These are phyloP conservation scores for Nitzschia sp. DNA, from an alignment of 108 stramenopile species.

Conservation along the genomic window DNA sequence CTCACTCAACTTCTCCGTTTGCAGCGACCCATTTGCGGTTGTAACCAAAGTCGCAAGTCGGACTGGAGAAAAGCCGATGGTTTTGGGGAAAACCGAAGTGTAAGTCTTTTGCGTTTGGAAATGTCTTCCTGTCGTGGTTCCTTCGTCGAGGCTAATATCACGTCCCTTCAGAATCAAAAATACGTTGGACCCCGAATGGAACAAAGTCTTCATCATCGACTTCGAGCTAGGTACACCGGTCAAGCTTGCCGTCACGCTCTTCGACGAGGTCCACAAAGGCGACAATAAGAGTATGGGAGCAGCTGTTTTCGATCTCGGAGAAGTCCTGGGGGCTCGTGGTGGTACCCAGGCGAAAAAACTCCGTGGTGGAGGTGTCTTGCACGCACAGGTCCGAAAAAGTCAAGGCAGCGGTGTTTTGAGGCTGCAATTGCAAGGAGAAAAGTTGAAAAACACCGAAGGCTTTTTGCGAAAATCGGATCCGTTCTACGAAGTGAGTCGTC, in stretches of 20 bases:
- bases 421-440: slow-evolving; percentile 52
- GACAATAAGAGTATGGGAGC: slow-evolving; percentile 65
- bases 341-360: slow-evolving; percentile 64
- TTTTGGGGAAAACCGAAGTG: slow-evolving; percentile 77
- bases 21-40: slow-evolving; percentile 71
- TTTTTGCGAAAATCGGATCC: slow-evolving; percentile 80
- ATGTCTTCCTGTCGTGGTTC: not conserved
- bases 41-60: slow-evolving; percentile 60
- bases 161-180: slow-evolving; percentile 56
- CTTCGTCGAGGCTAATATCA: not conserved
- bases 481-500: slow-evolving; percentile 63
- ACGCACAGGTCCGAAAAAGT: slow-evolving; percentile 30
- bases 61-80: slow-evolving; percentile 42
- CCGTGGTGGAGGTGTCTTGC: slow-evolving; percentile 48
- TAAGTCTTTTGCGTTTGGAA: slow-evolving; percentile 22
- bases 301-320: slow-evolving; percentile 72
- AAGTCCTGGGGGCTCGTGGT: slow-evolving; percentile 69
- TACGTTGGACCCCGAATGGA: slow-evolving; percentile 66
- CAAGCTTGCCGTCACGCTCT: slow-evolving; percentile 48
- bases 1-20: too few species aligned
- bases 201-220: slow-evolving; percentile 58
- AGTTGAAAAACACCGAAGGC: slow-evolving; percentile 84
- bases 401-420: slow-evolving; percentile 41
- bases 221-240: slow-evolving; percentile 66
- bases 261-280: slow-evolving; percentile 49